Percentiles rank a stretch among this genome's conserved stretches.
phyloP scores from a whole-genome alignment of 176 grass and related monocot species.

The Miscanthus lutarioriparius region DNA sequence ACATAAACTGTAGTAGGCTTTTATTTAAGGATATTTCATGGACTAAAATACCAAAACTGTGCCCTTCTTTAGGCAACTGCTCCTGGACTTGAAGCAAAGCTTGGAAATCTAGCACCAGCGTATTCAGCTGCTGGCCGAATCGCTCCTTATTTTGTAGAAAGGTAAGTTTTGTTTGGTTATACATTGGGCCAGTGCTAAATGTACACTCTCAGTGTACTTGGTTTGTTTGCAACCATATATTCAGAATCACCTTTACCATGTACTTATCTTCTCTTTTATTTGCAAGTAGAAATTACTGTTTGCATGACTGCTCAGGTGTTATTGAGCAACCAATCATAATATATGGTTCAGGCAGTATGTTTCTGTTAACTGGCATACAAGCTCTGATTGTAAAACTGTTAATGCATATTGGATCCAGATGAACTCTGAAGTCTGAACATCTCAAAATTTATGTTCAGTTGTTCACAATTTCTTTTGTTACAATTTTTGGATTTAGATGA shows the following conservation, averaged over 20 bases:
- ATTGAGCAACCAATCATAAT: neutral
- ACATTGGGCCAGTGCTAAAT: neutral
- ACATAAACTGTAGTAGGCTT: neutral
- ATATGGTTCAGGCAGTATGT: neutral
- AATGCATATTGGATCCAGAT: neutral
- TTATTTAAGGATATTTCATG: neutral
- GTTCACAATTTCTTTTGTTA: neutral
- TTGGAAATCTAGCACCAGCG: conserved; percentile 77
- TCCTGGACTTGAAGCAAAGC: conserved; percentile 73
- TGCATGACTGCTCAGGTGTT: neutral
- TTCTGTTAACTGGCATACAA: neutral
- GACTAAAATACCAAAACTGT: conserved; percentile 20
- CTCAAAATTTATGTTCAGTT: neutral
- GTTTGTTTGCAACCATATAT: neutral
- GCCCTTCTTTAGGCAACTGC: conserved; percentile 72
- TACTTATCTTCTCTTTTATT: neutral
- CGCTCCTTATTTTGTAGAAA: conserved; percentile 88
- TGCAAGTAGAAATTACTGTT: neutral
- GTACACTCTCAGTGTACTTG: neutral
- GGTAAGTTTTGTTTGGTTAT: conserved; percentile 36
- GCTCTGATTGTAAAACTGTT: neutral
- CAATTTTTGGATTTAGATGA: neutral
- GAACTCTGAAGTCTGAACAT: neutral
- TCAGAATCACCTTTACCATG: neutral
- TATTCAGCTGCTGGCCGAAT: conserved; percentile 72